Evolutionary conservation across 139 green algal genomes (phyloP).

Genomic region (Picochlorum sp.): DNA sequence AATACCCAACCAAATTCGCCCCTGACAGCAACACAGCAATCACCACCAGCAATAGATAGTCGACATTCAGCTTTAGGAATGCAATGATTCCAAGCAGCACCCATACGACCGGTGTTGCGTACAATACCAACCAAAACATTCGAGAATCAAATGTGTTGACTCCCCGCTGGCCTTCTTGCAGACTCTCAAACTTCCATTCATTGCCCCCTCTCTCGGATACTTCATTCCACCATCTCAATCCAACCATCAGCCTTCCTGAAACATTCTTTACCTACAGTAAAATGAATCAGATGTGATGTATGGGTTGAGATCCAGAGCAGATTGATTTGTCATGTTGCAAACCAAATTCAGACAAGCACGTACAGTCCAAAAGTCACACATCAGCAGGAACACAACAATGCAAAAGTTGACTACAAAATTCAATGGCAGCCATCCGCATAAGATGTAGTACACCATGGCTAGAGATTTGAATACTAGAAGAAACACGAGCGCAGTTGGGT

Average conservation of each 20-base stretch:
- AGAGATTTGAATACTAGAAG: constrained; percentile 42
- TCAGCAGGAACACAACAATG: constrained; percentile 64
- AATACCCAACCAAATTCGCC: constrained; percentile 80
- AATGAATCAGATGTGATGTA: neutral
- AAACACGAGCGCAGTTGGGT: constrained; percentile 40
- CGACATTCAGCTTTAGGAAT: constrained; percentile 58
- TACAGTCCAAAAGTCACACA: constrained; percentile 88
- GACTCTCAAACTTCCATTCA: constrained; percentile 86
- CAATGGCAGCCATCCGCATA: constrained; percentile 37
- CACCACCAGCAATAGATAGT: constrained; percentile 78
- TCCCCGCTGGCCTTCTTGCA: constrained; percentile 58
- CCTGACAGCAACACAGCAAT: constrained; percentile 64
- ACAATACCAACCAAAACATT: constrained; percentile 66
- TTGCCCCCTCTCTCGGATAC: constrained; percentile 76
- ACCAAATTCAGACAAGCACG: neutral
- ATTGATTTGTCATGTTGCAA: too few species aligned
- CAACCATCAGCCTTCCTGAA: constrained; percentile 81
- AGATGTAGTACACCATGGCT: constrained; percentile 26
- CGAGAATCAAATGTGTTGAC: constrained; percentile 62
- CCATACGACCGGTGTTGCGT: constrained; percentile 52
- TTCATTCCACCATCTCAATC: constrained; percentile 96
- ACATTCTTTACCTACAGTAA: constrained; percentile 83
- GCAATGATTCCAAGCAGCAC: constrained; percentile 49
- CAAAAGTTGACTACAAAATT: constrained; percentile 84
- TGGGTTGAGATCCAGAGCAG: too few species aligned